Percentiles rank a stretch among this genome's conserved stretches.
phyloP scores from a whole-genome alignment of 805 yeast species.

The Kazachstania viticola region DNA sequence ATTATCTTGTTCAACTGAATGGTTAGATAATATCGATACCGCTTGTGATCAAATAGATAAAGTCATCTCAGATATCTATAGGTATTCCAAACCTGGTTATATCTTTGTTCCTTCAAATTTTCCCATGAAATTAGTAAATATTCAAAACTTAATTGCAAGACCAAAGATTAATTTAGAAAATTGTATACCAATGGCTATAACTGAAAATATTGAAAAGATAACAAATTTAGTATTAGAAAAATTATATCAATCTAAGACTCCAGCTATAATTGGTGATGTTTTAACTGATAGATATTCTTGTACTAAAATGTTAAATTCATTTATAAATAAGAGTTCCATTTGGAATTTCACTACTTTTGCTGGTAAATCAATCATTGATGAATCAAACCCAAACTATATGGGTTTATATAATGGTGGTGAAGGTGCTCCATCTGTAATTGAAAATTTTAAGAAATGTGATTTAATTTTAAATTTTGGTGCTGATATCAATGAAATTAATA shows the following conservation, averaged over 20 bases:
- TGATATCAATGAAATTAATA: conserved; percentile 52
- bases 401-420: conserved; percentile 65
- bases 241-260: conserved; percentile 42
- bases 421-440: conserved; percentile 37
- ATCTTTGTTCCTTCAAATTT: conserved; percentile 67
- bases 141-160: conserved; percentile 8
- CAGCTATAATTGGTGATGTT: conserved; percentile 63
- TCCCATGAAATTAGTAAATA: conserved; percentile 29
- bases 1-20: conserved; percentile 45
- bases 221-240: conserved; percentile 36
- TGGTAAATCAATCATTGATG: conserved; percentile 70
- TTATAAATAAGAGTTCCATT: conserved; percentile 35
- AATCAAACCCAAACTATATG: conserved; percentile 46
- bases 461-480: conserved; percentile 62
- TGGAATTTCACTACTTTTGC: conserved; percentile 50
- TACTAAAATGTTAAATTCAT: conserved; percentile 33
- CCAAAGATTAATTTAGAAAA: conserved; percentile 9
- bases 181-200: conserved; percentile 5
- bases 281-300: conserved; percentile 51
- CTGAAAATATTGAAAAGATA: conserved; percentile 18
- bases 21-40: conserved; percentile 32
- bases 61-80: conserved; percentile 45
- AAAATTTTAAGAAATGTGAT: conserved; percentile 47
- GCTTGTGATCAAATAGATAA: conserved; percentile 53
- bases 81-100: conserved; percentile 68